Evolutionary conservation across 371 early-diverging fungal genomes (phyloP).

Genomic region (Choanephora cucurbitarum): DNA sequence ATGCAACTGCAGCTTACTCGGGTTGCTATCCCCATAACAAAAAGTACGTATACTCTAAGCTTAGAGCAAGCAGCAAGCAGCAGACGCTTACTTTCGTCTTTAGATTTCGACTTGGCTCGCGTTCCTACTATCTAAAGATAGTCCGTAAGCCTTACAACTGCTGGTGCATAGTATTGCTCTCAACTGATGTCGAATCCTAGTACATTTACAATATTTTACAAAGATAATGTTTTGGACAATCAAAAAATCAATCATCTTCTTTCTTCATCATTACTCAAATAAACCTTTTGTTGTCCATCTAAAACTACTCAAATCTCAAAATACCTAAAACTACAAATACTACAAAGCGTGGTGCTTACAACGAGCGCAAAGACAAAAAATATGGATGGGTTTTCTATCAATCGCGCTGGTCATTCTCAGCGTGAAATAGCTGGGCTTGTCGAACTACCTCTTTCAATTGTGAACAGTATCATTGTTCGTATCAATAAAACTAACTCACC

Average conservation of each 20-base stretch:
- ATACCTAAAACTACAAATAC: too few relatives aligned
- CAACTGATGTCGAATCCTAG: slow-evolving; percentile 7
- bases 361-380: too few relatives aligned
- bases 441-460: too few relatives aligned
- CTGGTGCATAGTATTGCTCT: slow-evolving; percentile 18
- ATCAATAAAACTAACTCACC: too few relatives aligned
- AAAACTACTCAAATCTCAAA: too few relatives aligned
- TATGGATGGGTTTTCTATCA: too few relatives aligned
- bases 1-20: slow-evolving; percentile 19
- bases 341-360: too few relatives aligned
- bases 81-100: slow-evolving; percentile 23
- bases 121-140: slow-evolving; percentile 20
- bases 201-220: slow-evolving; percentile 9
- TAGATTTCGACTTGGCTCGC: slow-evolving; percentile 24
- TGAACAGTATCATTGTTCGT: too few relatives aligned
- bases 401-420: too few relatives aligned
- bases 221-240: slow-evolving; percentile 5
- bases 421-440: too few relatives aligned
- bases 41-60: slow-evolving; percentile 23
- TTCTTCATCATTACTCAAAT: too few relatives aligned
- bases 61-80: slow-evolving; percentile 22
- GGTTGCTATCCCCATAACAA: slow-evolving; percentile 25
- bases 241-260: slow-evolving; percentile 11
- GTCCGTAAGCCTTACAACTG: slow-evolving; percentile 23
- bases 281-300: too few relatives aligned